Conservation (phyloP, 164 flowering plant genomes). For the Chimonanthus salicifolius region DNA sequence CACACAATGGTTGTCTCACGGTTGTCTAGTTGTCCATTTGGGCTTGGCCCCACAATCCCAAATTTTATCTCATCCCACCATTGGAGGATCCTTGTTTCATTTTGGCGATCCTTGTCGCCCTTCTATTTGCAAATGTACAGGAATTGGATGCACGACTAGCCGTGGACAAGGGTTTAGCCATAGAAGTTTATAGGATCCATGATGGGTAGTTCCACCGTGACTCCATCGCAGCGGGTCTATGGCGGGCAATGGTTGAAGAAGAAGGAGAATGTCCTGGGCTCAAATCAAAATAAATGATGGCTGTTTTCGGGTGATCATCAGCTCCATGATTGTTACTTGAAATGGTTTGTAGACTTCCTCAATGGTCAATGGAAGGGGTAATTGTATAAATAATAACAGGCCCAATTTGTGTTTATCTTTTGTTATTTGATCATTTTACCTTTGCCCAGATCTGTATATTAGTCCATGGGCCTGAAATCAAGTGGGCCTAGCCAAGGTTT, state of each 20-base stretch:
- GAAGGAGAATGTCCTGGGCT: conserved; percentile 14
- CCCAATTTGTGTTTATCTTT: no score
- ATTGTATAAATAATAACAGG: no score
- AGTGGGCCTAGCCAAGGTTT: no score
- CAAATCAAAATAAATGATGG: conserved; percentile 7
- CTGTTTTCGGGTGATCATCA: conserved; percentile 8
- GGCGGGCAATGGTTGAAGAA: conserved; percentile 15
- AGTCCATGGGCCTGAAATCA: no score
- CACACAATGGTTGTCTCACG: conserved; percentile 14
- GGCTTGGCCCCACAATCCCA: conserved; percentile 27
- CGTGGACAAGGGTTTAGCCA: conserved; percentile 27
- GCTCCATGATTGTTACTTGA: conserved; percentile 8
- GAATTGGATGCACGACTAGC: conserved; percentile 21
- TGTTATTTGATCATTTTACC: no score
- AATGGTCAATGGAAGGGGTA: background rate
- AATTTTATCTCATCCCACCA: conserved; percentile 31
- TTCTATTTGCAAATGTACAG: conserved; percentile 22
- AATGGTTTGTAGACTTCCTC: background rate
- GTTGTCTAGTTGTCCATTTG: conserved; percentile 31
- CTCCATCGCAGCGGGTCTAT: conserved; percentile 15
- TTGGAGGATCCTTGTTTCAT: conserved; percentile 26
- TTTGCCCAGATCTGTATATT: no score
- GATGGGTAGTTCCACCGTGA: conserved; percentile 23
- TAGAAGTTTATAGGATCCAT: conserved; percentile 20
- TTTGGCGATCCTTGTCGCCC: conserved; percentile 8